A percentile compares a stretch with the other conserved stretches of the same genome.
phyloP scores from a whole-genome alignment of 768 basidiomycete species.

The Pleurotus platypus region DNA sequence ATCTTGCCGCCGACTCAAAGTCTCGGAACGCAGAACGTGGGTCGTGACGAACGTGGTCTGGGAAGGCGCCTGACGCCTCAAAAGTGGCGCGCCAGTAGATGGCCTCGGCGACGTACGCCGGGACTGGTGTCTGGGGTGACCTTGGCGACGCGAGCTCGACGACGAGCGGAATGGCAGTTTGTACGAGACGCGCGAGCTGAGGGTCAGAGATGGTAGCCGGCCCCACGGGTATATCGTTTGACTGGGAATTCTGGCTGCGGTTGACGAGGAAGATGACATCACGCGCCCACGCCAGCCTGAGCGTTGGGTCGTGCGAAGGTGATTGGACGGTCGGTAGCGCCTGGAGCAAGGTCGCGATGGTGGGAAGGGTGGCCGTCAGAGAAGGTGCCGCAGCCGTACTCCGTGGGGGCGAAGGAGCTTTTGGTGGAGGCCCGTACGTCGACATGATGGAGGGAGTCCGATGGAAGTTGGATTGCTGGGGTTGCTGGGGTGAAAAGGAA shows the following conservation, averaged over 20 bases:
- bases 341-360: slow-evolving; percentile 52
- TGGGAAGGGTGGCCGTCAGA: slow-evolving; percentile 68
- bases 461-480: slow-evolving; percentile 17
- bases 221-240: slow-evolving; percentile 42
- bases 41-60: slow-evolving; percentile 59
- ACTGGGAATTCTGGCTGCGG: slow-evolving; percentile 33
- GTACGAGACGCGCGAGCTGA: slow-evolving; percentile 53
- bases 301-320: slow-evolving; percentile 51
- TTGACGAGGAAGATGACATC: slow-evolving; percentile 84
- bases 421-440: slow-evolving; percentile 45
- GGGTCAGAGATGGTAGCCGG: slow-evolving; percentile 57
- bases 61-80: slow-evolving; percentile 69
- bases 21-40: slow-evolving; percentile 84
- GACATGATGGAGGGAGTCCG: slow-evolving; percentile 17
- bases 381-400: slow-evolving; percentile 32
- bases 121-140: slow-evolving; percentile 16
- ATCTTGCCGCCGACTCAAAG: slow-evolving; percentile 79
- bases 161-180: slow-evolving; percentile 63
- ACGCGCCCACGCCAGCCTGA: slow-evolving; percentile 74
- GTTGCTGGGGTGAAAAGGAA: slow-evolving; percentile 13
- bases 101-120: slow-evolving; percentile 62
- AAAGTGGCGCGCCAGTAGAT: slow-evolving; percentile 74
- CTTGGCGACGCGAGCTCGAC: slow-evolving; percentile 47
- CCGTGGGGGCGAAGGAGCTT: slow-evolving; percentile 40
- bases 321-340: slow-evolving; percentile 50